phyloP scores from a whole-genome alignment of 768 basidiomycete species.

The Lentinula raphanica region DNA sequence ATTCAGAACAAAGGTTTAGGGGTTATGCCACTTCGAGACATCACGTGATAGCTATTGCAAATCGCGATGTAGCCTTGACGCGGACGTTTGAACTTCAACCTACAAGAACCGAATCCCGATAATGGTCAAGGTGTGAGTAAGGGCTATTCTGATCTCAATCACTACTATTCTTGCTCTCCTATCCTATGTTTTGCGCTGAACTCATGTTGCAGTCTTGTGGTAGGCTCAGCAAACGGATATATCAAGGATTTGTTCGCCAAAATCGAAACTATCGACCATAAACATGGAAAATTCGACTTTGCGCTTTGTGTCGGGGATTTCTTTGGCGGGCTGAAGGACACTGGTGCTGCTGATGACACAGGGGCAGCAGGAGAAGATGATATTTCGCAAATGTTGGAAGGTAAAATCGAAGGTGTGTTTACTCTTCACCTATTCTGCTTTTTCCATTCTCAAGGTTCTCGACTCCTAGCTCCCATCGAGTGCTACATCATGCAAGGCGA shows the following conservation, averaged over 20 bases:
- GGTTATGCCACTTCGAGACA: too few relatives aligned
- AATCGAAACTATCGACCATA: constrained; percentile 78
- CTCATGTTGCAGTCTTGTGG: constrained; percentile 63
- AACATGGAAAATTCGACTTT: constrained; percentile 91
- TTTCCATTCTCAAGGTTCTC: constrained; percentile 9
- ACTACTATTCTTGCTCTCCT: too few relatives aligned
- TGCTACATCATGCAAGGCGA: constrained; percentile 93
- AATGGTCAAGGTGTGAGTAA: too few relatives aligned
- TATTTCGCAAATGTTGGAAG: constrained; percentile 56
- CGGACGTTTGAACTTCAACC: too few relatives aligned
- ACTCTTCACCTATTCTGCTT: constrained; percentile 6
- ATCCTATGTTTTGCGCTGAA: too few relatives aligned
- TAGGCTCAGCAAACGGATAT: constrained; percentile 75
- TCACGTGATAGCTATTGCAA: too few relatives aligned
- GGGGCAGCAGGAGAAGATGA: constrained; percentile 42
- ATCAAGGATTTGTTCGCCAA: constrained; percentile 75
- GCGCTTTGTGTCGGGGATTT: constrained; percentile 82
- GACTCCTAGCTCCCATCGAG: constrained; percentile 67
- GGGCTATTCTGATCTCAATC: too few relatives aligned
- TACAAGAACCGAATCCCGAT: too few relatives aligned
- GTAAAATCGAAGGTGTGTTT: constrained; percentile 55
- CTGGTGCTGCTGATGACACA: constrained; percentile 10
- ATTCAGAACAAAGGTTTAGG: too few relatives aligned
- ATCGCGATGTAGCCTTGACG: too few relatives aligned
- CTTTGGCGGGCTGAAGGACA: constrained; percentile 53